Base-by-base conservation (phyloP, 2,329 filamentous ascomycete species). In the Fusarium foetens region DNA sequence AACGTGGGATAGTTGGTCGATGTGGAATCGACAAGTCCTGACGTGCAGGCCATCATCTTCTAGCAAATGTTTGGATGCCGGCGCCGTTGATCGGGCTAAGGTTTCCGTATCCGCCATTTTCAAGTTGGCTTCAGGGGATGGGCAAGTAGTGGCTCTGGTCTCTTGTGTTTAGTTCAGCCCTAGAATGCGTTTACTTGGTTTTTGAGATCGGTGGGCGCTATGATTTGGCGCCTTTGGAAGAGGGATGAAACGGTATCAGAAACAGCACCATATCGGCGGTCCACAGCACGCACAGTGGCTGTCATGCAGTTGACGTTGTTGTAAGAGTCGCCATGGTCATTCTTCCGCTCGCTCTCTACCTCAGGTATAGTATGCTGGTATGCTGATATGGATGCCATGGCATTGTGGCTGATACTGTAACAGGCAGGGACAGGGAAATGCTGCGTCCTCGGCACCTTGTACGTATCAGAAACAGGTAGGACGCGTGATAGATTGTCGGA, bases 21-120 rank as follows among this genome's bases (percentile, higher is more conserved):
- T 72, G 63, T 74, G 69, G 58, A 74, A 71, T 77, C 66, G 61
- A 71, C 49, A 31, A 68, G 49, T 68, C 67, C 64, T 77, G 74
- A 73, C 75, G 71, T 76, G 75, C 74, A 77, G 76, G 70, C 41
- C 51, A 42, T 49, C 54, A 42, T 49, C 58, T 55, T 75, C 72
- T 70, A 71, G 68, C 52, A 70, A 52, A 60, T 38, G 46, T 41
- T 71, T 57, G 36, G 53, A 58, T 49, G 55, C 69, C 70, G 74
- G 64, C 75, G 73, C 75, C 75, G 71, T 74, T 71, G 58, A 51
- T 69, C 59, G 49, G 58, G 45, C 66, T 65, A 76, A 54, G 49
- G 63, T 53, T 66, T 61, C 62, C 42, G 66, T 64, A 73, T 73
- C 70, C 70, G 62, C 70, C 69, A 58, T 51, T 46, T 52, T 70